These are phyloP conservation scores for Thymus quinquecostatus DNA, from an alignment of 257 asterid species.

Conservation along the genomic window DNA sequence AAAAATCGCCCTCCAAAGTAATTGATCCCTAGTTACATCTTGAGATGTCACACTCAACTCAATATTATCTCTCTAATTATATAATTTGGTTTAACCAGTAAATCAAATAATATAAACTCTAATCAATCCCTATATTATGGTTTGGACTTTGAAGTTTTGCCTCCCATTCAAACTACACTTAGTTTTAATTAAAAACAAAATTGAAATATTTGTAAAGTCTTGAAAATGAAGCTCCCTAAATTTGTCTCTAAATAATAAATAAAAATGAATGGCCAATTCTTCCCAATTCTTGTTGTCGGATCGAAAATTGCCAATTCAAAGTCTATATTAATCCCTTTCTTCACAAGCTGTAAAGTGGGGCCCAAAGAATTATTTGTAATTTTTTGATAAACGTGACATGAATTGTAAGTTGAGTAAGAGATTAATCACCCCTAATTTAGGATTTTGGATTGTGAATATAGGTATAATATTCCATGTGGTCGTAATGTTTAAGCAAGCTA, in stretches of 20 bases:
- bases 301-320: conserved; percentile 33
- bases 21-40: conserved; percentile 22
- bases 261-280: conserved; percentile 35
- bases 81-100: conserved; percentile 2
- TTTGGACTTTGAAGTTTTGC: conserved; percentile 87
- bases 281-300: conserved; percentile 36
- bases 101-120: conserved; percentile 15
- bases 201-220: conserved; percentile 25
- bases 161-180: conserved; percentile 80
- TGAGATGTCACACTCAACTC: conserved; percentile 33
- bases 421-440: background rate
- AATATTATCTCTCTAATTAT: conserved; percentile 22
- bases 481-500: background rate
- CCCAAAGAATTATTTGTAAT: background rate
- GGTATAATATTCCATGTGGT: conserved; percentile 6
- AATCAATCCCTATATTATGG: conserved; percentile 62
- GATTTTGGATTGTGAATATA: background rate
- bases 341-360: conserved; percentile 28
- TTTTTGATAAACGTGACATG: background rate
- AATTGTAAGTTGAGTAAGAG: conserved; percentile 23
- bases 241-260: conserved; percentile 45
- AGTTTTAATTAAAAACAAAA: conserved; percentile 30
- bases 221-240: conserved; percentile 57
- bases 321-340: conserved; percentile 16
- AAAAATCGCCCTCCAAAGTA: conserved; percentile 34